Evolutionary conservation across 2,329 filamentous ascomycete species (phyloP).

Genomic region (Ceratocystis huliohia): DNA sequence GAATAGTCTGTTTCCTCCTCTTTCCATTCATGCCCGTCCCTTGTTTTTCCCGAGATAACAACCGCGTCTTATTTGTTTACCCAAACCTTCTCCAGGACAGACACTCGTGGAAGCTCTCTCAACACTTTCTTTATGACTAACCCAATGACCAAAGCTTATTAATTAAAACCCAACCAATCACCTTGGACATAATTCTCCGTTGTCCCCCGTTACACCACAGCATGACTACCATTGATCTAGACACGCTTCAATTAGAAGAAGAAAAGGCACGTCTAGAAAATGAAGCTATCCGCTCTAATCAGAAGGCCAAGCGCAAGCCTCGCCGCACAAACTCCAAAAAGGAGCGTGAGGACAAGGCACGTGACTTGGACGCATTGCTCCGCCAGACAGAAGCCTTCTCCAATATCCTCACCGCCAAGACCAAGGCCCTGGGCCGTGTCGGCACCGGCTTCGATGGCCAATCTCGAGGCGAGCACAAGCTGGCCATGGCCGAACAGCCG

Average conservation of each 20-base stretch:
- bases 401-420: conserved; percentile 51
- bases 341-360: conserved; percentile 39
- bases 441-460: conserved; percentile 49
- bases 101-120: too few relatives aligned
- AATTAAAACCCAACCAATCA: background rate
- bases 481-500: conserved; percentile 75
- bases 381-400: conserved; percentile 48
- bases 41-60: too few relatives aligned
- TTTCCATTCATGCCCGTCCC: too few relatives aligned
- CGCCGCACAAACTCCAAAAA: conserved; percentile 40
- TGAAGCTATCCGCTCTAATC: conserved; percentile 34
- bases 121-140: background rate
- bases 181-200: background rate
- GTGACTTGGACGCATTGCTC: conserved; percentile 46
- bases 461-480: conserved; percentile 48
- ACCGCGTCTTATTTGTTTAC: too few relatives aligned
- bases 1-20: too few relatives aligned
- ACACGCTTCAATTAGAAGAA: conserved; percentile 29
- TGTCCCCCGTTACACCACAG: background rate
- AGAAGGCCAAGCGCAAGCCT: conserved; percentile 37
- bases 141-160: background rate
- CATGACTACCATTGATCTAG: conserved; percentile 20
- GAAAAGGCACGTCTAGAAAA: conserved; percentile 29
- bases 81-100: too few relatives aligned
- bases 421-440: conserved; percentile 48